A percentile compares a stretch with the other conserved stretches of the same genome.
These are phyloP conservation scores for Phytophthora fragariae DNA, from an alignment of 352 stramenopile species.

Conservation along the genomic window DNA sequence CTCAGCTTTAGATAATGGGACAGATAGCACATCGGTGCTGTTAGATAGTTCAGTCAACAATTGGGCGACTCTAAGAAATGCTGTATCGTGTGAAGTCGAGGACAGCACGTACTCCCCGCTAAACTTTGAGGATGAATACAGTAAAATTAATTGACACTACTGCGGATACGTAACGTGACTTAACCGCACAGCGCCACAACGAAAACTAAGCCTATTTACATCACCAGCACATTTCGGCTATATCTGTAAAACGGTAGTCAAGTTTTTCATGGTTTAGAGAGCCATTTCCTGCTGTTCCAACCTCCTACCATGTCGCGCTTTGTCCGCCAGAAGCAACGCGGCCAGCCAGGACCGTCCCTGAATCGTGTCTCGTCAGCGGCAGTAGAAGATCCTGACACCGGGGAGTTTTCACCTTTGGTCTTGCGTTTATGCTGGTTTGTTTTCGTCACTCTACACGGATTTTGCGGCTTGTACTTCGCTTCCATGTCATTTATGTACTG, in stretches of 20 bases:
- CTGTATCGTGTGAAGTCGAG: constrained; percentile 5
- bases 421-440: constrained; percentile 13
- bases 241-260: neutral
- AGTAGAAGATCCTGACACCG: neutral
- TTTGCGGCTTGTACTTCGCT: constrained; percentile 15
- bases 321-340: neutral
- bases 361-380: neutral
- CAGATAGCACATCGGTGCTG: constrained; percentile 3
- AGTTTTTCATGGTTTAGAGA: neutral
- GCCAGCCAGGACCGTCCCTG: neutral
- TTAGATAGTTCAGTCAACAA: constrained; percentile 4
- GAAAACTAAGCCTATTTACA: neutral
- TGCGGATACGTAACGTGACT: neutral
- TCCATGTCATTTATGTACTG: constrained; percentile 13
- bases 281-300: neutral
- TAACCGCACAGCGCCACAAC: neutral
- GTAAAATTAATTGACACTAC: constrained; percentile 16
- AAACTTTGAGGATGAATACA: constrained; percentile 25
- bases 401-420: neutral
- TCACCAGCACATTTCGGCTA: neutral
- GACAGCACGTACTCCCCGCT: constrained; percentile 16
- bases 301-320: neutral
- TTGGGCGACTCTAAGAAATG: constrained; percentile 9
- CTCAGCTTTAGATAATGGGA: neutral
- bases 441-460: constrained; percentile 14